Conservation (phyloP, 441 rosid species). For the Populus hybrid region DNA sequence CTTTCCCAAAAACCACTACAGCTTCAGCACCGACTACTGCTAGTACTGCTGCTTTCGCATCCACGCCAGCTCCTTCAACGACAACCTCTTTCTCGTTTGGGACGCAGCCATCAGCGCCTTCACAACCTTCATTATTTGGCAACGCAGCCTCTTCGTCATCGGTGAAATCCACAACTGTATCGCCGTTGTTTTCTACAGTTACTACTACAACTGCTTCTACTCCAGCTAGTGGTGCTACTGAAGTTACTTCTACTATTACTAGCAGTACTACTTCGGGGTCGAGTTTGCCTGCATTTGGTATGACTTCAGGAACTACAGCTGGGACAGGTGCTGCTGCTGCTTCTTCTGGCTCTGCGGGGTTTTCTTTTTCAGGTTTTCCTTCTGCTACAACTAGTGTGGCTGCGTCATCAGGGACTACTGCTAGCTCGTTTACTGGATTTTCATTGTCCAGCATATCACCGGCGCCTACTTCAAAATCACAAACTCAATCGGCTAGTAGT, state of each 20-base stretch:
- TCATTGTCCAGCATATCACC: constrained; percentile 47
- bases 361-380: constrained; percentile 46
- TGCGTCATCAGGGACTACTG: constrained; percentile 43
- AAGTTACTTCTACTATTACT: constrained; percentile 32
- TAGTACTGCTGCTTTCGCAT: constrained; percentile 31
- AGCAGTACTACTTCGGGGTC: constrained; percentile 29
- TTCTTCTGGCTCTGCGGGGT: constrained; percentile 34
- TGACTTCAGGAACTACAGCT: constrained; percentile 27
- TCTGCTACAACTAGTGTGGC: constrained; percentile 29
- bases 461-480: constrained; percentile 43
- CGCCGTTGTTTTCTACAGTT: constrained; percentile 57
- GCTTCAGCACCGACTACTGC: constrained; percentile 27
- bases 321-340: constrained; percentile 22
- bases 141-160: constrained; percentile 44
- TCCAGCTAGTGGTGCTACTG: constrained; percentile 35
- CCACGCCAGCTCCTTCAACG: constrained; percentile 29
- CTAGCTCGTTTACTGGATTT: constrained; percentile 55
- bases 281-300: constrained; percentile 41
- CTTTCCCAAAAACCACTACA: constrained; percentile 32
- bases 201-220: constrained; percentile 54
- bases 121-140: constrained; percentile 43
- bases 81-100: constrained; percentile 35
- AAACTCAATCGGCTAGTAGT: constrained; percentile 35
- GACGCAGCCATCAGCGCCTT: constrained; percentile 41
- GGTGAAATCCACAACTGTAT: constrained; percentile 32